Conservation (phyloP, 495 filamentous ascomycete species). For the Penicillium lividum region DNA sequence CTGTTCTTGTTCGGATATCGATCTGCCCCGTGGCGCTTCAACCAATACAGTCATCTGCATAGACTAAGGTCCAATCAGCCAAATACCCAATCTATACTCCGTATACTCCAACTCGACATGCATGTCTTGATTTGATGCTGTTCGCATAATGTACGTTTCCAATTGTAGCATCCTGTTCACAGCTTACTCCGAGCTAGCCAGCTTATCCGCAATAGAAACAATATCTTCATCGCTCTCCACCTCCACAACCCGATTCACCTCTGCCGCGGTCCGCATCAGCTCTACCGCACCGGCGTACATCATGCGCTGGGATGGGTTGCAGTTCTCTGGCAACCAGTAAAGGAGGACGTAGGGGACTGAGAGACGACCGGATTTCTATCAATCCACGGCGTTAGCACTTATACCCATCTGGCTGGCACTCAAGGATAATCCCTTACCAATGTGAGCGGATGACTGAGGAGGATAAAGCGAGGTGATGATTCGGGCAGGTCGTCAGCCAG, state of each 20-base stretch:
- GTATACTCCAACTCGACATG: not conserved
- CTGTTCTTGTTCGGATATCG: not conserved
- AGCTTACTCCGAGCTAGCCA: constrained; percentile 50
- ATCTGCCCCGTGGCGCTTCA: not conserved
- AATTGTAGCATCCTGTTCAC: not conserved
- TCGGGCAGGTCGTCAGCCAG: constrained; percentile 91
- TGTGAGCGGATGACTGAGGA: constrained; percentile 87
- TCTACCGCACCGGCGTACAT: constrained; percentile 95
- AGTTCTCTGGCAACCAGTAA: constrained; percentile 88
- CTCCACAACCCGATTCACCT: constrained; percentile 80
- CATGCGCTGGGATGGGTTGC: constrained; percentile 83
- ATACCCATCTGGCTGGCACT: not conserved
- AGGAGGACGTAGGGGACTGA: constrained; percentile 87
- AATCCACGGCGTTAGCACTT: not conserved
- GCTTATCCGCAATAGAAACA: constrained; percentile 67
- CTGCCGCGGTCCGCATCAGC: constrained; percentile 85
- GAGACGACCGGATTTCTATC: constrained; percentile 60
- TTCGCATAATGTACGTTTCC: not conserved
- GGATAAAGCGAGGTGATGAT: constrained; percentile 81
- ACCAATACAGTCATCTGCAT: not conserved
- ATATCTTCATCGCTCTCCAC: constrained; percentile 75
- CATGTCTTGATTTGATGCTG: not conserved
- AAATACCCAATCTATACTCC: constrained; percentile 17
- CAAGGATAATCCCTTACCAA: constrained; percentile 55
- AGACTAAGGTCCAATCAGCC: not conserved